Base-by-base conservation (phyloP, 164 flowering plant species). In the Vitis labrusca region DNA sequence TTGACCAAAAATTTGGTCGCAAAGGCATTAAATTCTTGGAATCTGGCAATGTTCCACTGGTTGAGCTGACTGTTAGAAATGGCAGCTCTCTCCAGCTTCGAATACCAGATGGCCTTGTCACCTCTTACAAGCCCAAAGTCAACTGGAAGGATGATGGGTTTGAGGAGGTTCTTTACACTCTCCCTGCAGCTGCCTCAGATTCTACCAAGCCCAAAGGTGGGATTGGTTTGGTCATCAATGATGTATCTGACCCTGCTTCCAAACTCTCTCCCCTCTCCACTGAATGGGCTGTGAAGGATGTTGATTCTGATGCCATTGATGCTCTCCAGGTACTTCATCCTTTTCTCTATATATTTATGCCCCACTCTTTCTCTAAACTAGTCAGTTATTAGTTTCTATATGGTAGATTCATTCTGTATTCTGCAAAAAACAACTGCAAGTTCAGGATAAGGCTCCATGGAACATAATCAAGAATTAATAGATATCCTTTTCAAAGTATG, bases 101-200 rank as follows among this genome's bases (percentile, higher is more conserved):
- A 5, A 80, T 94, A 60, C 79, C 94, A 3, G 84, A 86, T 68
- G 98, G 81, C 51, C 91, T 85, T 62, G 79, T 92, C 56, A 87
- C 90, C 60, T 94, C 97, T 0, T 94, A 94, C 83, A 88, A 83
- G 81, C 98, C 96, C 13, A 92, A 90, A 65, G 94, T 92, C 5
- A 80, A 77, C 74, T 94, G 97, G 97, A 87, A 87, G 44, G 96
- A 92, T 10, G 97, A 92, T 23, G 96, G 94, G 30, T 89, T 82
- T 49, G 88, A 90, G 74, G 97, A 94, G 78, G 73, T 92, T 74
- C 91, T 94, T 30, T 83, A 85, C 65, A 88, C 96, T n/a, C 63
- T 86, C 64, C 85, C 86, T 55, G 78, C 70, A 2, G 29, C 23
- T 61, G 83, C 57, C 1, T 17, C 70, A 1, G 72, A 67, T 66